Base-by-base conservation (phyloP, 768 basidiomycete genomes). In the Lentinula guzmanii region DNA sequence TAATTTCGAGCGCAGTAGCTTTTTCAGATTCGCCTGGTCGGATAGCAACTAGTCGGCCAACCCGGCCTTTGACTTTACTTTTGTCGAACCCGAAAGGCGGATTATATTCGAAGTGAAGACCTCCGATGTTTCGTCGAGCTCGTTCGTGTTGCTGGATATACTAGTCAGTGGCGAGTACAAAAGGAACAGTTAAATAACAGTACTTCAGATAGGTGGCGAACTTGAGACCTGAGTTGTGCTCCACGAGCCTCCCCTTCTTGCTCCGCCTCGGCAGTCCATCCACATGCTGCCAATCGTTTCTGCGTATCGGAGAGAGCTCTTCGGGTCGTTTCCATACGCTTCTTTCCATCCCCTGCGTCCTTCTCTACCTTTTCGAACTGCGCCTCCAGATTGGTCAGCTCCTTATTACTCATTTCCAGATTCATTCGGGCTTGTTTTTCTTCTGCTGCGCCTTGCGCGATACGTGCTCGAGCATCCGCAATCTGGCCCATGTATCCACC, bases 401-500 rank as follows among this genome's bases (percentile, higher is more conserved):
- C 96, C 65, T 86, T 87, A 74, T 92, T 83, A 33, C 81, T 80
- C 80, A 94, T 87, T 2, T 75, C 82, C 42, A 97, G 82, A 70
- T 89, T 87, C 48, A 88, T 78, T 50, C 86, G 86, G 58, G 79
- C 83, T 69, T 95, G 92, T 67, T 95, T 89, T 65, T 92, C 91
- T 66, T 95, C 94, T 0, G 95, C 88, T 7, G 82, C 77, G 0
- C 87, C 89, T 58, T 91, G 89, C 0, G 93, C 86, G 0, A 89
- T 74, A 2, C 86, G 84, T 1, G 84, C 84, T 66, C 86, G 86
- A 0, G 95, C 91, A 13, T 92, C 87, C 0, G 95, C 91, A 45
- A 99, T 83, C 71, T 98, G 95, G 18, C 95, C 97, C 86, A 98
- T 89, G 72, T 98, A 98, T 0, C 97, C 97, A 2, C 95, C 93